phyloP scores from a whole-genome alignment of 148 eudicot species.

The Cornus suecica region DNA sequence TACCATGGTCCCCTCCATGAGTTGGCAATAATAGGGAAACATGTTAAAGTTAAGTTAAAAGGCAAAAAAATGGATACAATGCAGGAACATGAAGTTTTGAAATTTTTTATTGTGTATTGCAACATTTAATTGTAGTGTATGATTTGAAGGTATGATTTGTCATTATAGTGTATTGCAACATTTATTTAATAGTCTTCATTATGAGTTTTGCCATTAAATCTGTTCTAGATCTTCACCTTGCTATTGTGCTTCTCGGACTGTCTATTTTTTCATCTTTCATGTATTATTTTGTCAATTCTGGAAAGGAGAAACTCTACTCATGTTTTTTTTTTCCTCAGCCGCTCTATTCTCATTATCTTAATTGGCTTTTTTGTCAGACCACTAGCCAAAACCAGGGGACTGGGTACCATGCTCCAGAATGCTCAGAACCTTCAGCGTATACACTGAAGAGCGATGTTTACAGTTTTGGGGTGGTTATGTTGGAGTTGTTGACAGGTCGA shows the following conservation, averaged over 20 bases:
- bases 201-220: not conserved
- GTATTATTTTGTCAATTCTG: not conserved
- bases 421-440: constrained; percentile 36
- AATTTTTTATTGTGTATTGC: not conserved
- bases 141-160: too few relatives aligned
- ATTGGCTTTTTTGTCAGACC: constrained; percentile 21
- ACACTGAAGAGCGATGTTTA: constrained; percentile 65
- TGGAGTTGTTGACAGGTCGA: constrained; percentile 75
- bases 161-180: not conserved
- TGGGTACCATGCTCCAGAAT: constrained; percentile 59
- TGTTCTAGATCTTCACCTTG: not conserved
- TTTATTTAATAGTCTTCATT: not conserved
- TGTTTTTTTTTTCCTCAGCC: too few relatives aligned
- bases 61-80: not conserved
- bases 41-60: too few relatives aligned
- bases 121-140: not conserved
- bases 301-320: not conserved
- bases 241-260: not conserved
- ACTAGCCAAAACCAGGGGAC: constrained; percentile 40
- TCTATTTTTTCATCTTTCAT: constrained; percentile 1
- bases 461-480: constrained; percentile 71
- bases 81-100: not conserved
- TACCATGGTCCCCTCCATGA: not conserved
- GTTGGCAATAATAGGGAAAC: too few relatives aligned
- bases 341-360: not conserved